Evolutionary conservation across 768 basidiomycete species (phyloP).

Genomic region (Pleurotus eryngii): DNA sequence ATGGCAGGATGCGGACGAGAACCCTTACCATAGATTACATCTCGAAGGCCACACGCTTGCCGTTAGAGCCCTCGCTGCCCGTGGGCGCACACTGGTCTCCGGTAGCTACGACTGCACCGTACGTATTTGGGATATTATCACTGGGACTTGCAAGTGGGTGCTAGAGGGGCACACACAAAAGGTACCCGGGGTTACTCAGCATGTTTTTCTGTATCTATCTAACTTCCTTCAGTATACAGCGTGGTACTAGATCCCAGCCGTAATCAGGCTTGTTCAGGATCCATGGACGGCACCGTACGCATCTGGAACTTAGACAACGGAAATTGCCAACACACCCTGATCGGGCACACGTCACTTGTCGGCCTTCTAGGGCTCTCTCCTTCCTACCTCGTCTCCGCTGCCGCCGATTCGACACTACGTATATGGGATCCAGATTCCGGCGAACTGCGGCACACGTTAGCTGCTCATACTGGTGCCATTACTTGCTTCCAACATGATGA

Average conservation of each 20-base stretch:
- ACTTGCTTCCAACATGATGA: constrained; percentile 99
- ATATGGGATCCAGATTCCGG: constrained; percentile 92
- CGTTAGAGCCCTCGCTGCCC: constrained; percentile 87
- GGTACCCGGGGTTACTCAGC: constrained; percentile 39
- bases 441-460: constrained; percentile 74
- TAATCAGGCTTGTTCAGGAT: constrained; percentile 92
- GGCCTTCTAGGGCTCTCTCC: constrained; percentile 89
- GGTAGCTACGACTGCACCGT: constrained; percentile 96
- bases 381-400: constrained; percentile 90
- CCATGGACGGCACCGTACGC: constrained; percentile 96
- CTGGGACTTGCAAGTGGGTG: constrained; percentile 76
- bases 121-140: constrained; percentile 92
- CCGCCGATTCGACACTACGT: constrained; percentile 92
- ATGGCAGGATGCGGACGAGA: constrained; percentile 57
- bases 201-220: background rate
- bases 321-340: constrained; percentile 72
- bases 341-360: constrained; percentile 93
- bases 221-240: constrained; percentile 71
- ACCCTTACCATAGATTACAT: constrained; percentile 86
- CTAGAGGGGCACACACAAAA: constrained; percentile 87
- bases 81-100: constrained; percentile 86
- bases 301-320: constrained; percentile 90
- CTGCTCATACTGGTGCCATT: constrained; percentile 95
- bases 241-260: constrained; percentile 86
- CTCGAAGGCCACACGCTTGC: constrained; percentile 90